These are phyloP conservation scores for Cordyceps cateniannulata DNA, from an alignment of 2,329 filamentous ascomycete genomes.

Conservation along the genomic window DNA sequence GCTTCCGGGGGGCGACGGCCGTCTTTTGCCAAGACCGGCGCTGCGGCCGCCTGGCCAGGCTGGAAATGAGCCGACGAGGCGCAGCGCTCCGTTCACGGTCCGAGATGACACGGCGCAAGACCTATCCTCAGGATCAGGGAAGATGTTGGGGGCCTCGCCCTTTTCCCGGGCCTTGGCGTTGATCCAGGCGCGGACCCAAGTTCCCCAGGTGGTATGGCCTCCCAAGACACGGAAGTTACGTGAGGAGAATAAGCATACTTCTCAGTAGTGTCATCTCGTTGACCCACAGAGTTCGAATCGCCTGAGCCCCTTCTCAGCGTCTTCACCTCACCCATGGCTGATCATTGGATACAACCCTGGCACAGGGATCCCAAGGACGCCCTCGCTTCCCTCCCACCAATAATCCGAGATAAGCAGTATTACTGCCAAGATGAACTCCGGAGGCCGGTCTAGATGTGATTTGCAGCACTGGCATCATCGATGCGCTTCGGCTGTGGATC, in stretches of 20 bases:
- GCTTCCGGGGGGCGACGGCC: background rate
- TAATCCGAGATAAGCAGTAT: slow-evolving; percentile 11
- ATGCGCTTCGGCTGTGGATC: slow-evolving; percentile 2
- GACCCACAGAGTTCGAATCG: slow-evolving; percentile 7
- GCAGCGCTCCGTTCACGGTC: background rate
- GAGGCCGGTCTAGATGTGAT: slow-evolving; percentile 8
- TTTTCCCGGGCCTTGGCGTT: background rate
- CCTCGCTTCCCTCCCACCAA: background rate
- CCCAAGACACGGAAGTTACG: slow-evolving; percentile 12
- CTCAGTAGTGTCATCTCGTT: slow-evolving; percentile 10
- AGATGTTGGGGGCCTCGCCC: background rate
- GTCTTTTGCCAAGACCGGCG: background rate
- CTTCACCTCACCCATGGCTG: background rate
- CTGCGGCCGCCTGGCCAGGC: background rate
- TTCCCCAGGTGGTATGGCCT: background rate
- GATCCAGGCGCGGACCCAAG: background rate
- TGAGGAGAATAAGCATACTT: slow-evolving; percentile 14
- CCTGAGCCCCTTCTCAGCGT: background rate
- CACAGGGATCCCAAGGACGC: background rate
- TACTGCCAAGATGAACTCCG: slow-evolving; percentile 6
- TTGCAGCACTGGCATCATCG: background rate
- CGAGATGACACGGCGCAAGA: background rate
- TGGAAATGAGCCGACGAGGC: background rate
- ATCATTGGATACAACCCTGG: slow-evolving; percentile 2
- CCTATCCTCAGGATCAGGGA: no score